Conservation (phyloP, 257 asterid species). For the Nicotiana knightiana region DNA sequence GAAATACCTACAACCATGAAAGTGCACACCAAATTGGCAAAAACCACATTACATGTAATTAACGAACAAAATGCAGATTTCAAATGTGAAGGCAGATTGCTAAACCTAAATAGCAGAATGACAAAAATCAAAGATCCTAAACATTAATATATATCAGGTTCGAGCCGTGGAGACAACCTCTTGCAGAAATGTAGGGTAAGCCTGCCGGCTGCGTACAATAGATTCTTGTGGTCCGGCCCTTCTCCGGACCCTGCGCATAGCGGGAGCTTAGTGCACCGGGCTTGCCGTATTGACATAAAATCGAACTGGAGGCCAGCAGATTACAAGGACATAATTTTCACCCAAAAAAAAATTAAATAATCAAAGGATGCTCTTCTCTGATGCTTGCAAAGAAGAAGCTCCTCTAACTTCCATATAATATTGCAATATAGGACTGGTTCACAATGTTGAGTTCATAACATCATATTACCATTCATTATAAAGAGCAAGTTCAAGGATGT, state of each 20-base stretch:
- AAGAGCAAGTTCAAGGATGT: background rate
- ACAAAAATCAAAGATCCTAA: background rate
- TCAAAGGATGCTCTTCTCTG: background rate
- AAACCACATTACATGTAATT: background rate
- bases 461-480: background rate
- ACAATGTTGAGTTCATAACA: background rate
- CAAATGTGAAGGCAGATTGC: background rate
- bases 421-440: background rate
- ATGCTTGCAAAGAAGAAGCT: background rate
- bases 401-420: background rate
- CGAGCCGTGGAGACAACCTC: no score
- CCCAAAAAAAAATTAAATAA: background rate
- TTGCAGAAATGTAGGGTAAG: no score
- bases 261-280: no score
- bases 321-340: background rate
- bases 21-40: background rate
- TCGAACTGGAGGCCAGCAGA: background rate
- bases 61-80: background rate
- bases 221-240: no score
- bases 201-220: no score
- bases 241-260: no score
- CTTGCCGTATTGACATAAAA: background rate
- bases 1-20: slow-evolving; percentile 27
- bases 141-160: background rate
- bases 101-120: background rate